Conservation (phyloP, 441 rosid species). For the Biscutella auriculata region DNA sequence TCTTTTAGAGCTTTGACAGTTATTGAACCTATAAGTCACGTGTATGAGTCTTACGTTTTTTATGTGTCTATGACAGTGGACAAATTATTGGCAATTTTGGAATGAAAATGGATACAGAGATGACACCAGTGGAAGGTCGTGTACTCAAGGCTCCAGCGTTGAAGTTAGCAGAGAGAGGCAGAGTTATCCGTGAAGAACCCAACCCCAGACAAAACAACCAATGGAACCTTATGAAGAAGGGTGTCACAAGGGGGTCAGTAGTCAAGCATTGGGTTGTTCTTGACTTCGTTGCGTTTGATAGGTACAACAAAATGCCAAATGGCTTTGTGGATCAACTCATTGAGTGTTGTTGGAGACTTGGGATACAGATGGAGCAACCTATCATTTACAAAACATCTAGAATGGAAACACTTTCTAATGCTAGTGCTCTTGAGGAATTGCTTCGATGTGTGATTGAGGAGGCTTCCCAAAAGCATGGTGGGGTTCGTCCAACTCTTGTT, state of each 20-base stretch:
- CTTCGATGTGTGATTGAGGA: conserved; percentile 25
- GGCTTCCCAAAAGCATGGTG: conserved; percentile 11
- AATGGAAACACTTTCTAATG: conserved; percentile 39
- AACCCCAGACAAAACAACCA: conserved; percentile 39
- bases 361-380: conserved; percentile 47
- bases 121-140: conserved; percentile 59
- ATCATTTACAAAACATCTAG: conserved; percentile 17
- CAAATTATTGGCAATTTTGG: conserved; percentile 36
- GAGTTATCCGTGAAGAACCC: conserved; percentile 31
- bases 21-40: background rate
- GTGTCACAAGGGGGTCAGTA: conserved; percentile 55
- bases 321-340: conserved; percentile 33
- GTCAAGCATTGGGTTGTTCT: conserved; percentile 59
- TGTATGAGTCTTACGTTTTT: background rate
- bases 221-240: conserved; percentile 64
- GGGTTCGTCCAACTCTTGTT: conserved; percentile 37
- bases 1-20: background rate
- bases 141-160: conserved; percentile 64
- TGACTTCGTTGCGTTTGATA: conserved; percentile 41
- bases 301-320: background rate
- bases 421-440: conserved; percentile 27
- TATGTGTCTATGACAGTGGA: conserved; percentile 20
- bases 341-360: conserved; percentile 39
- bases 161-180: conserved; percentile 40
- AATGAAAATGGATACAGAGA: conserved; percentile 39